Evolutionary conservation across 208 protist species (phyloP).

Genomic region (Acanthamoeba culbertsoni): DNA sequence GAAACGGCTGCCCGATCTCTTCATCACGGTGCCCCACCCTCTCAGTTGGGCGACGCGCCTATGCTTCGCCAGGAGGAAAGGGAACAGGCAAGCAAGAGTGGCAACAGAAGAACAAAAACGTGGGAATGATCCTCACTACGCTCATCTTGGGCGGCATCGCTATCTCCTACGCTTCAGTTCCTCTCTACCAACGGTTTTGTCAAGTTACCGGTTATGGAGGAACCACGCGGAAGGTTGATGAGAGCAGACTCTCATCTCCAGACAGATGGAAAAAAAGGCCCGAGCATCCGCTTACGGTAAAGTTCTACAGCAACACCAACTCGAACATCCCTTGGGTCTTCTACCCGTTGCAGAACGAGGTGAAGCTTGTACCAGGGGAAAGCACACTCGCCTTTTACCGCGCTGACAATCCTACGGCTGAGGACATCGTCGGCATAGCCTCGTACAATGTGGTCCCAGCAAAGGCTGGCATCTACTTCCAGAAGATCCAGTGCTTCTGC

Average conservation of each 20-base stretch:
- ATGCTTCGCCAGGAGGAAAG: neutral
- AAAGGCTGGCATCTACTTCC: constrained; percentile 92
- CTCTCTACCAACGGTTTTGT: constrained; percentile 81
- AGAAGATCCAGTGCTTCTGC: constrained; percentile 98
- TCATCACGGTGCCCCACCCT: neutral
- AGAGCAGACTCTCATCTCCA: neutral
- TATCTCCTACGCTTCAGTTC: constrained; percentile 78
- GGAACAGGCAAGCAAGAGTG: neutral
- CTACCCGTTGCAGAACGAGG: constrained; percentile 64
- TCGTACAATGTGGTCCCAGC: constrained; percentile 81
- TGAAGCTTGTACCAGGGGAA: constrained; percentile 76
- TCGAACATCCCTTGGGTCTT: constrained; percentile 70
- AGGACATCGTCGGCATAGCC: constrained; percentile 77
- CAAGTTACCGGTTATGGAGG: constrained; percentile 76
- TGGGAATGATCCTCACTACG: neutral
- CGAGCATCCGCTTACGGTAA: neutral
- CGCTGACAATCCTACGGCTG: constrained; percentile 75
- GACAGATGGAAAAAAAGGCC: neutral
- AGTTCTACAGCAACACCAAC: constrained; percentile 29
- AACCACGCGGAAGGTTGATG: constrained; percentile 53
- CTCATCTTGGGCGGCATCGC: constrained; percentile 66
- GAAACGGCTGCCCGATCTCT: too few species aligned
- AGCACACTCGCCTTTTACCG: constrained; percentile 79
- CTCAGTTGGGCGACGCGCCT: neutral
- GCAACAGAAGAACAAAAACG: constrained; percentile 50